Base-by-base conservation (phyloP, 305 asterid species). In the Fraxinus sp. region DNA sequence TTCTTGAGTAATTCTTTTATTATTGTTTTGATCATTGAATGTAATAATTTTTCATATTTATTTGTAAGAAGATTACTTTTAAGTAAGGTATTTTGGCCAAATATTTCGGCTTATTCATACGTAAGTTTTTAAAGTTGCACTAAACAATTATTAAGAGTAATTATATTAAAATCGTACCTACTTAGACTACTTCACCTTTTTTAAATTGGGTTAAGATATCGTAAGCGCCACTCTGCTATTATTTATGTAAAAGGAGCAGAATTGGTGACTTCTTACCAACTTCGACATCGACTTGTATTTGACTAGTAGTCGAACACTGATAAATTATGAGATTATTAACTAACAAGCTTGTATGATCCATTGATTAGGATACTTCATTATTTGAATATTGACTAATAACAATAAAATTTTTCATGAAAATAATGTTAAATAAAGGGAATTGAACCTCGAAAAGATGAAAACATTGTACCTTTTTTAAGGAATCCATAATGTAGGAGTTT, bases 401-500 rank as follows among this genome's bases (percentile, higher is more conserved):
- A 26, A 68, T 68, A 30, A 30, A 30, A 1, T 28, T 22, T 22
- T 26, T 26, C 37, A 68, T 11, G 37, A 68, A 24, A 33, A 68
- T 68, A 68, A 68, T 28, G 37, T 68, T 68, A 68, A 68, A 59
- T n/a, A 11, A 28, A 26, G 36, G 74, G 18, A 28, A 68, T 11
- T 68, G 13, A 28, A 68, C 74, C 74, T 68, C 11, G 74, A 24
- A 30, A 78, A 10, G 7, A 59, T 52, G 59, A 71, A 72, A 36
- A 32, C 24, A 1, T 71, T 9, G 75, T 35, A 55, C 20, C 68
- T 81, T 76, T 46, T 41, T 30, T 24, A 75, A 80, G 83, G 89
- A 82, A 80, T 82, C 84, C 72, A 76, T 32, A 73, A 30, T 9
- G 7, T 36, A 44, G 46, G 78, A 46, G 36, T 68, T 80, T 11